A percentile compares a stretch with the other conserved stretches of the same genome.
phyloP scores from a whole-genome alignment of 345 rosid genomes.

The Salix brachista region DNA sequence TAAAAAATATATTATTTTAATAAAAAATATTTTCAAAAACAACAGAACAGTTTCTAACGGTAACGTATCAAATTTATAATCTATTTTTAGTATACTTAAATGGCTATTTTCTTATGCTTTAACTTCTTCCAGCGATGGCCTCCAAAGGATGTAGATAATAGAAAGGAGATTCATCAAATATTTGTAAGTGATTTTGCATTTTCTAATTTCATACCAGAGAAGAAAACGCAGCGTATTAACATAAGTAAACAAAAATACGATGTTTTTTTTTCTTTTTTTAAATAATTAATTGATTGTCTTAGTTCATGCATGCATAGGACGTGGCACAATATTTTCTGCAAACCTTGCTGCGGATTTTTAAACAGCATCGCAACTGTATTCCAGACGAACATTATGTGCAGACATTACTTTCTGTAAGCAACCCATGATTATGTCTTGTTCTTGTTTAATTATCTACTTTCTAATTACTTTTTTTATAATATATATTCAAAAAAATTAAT shows the following conservation, averaged over 20 bases:
- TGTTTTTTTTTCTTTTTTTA: neutral
- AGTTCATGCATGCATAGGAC: neutral
- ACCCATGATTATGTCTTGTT: neutral
- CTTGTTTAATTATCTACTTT: neutral
- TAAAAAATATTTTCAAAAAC: neutral
- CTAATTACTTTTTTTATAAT: neutral
- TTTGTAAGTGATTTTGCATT: neutral
- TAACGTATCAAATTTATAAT: no score
- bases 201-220: neutral
- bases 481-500: no score
- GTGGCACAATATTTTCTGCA: neutral
- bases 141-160: neutral
- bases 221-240: no score
- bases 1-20: neutral
- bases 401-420: constrained; percentile 23
- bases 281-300: neutral
- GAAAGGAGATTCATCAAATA: neutral
- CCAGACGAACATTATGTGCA: constrained; percentile 32
- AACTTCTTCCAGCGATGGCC: neutral
- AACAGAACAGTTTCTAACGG: no score
- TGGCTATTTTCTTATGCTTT: neutral
- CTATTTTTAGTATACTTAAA: no score
- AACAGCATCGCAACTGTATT: constrained; percentile 13
- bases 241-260: no score
- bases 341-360: neutral